Evolutionary conservation across 208 protist species (phyloP).

Genomic region (Histomonas meleagridis): DNA sequence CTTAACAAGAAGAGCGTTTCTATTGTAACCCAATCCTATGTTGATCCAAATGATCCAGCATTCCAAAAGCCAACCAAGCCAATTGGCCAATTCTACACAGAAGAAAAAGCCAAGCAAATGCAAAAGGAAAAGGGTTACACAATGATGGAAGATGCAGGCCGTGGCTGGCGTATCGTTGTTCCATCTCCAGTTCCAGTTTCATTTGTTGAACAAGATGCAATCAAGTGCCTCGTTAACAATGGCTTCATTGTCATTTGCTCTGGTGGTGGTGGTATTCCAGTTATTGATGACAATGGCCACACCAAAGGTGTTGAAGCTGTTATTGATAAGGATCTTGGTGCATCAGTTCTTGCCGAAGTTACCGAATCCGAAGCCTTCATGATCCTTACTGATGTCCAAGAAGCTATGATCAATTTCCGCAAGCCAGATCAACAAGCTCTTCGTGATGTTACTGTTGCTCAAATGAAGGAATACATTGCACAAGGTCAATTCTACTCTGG

Average conservation of each 20-base stretch:
- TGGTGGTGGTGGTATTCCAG: conserved; percentile 36
- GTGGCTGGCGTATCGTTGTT: conserved; percentile 19
- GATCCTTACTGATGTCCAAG: conserved; percentile 35
- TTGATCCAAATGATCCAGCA: conserved; percentile 35
- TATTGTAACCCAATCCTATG: conserved; percentile 26
- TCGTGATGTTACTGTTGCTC: not conserved
- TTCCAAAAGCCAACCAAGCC: conserved; percentile 16
- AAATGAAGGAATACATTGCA: conserved; percentile 25
- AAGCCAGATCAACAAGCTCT: not conserved
- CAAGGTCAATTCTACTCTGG: conserved; percentile 3
- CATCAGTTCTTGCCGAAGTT: not conserved
- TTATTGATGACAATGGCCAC: not conserved
- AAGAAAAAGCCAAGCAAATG: not conserved
- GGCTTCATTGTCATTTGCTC: conserved; percentile 33
- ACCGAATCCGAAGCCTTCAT: conserved; percentile 25
- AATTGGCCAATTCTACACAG: conserved; percentile 5
- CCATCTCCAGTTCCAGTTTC: not conserved
- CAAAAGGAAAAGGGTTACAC: not conserved
- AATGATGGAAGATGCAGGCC: conserved; percentile 32
- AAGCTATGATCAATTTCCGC: not conserved
- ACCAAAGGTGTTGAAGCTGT: conserved; percentile 30
- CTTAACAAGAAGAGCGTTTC: conserved; percentile 17
- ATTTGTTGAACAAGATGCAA: conserved; percentile 20
- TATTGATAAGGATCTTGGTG: conserved; percentile 36
- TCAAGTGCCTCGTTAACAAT: not conserved